A percentile compares a stretch with the other conserved stretches of the same genome.
phyloP scores from a whole-genome alignment of 208 protist species.

The Naegleria lovaniensis region DNA sequence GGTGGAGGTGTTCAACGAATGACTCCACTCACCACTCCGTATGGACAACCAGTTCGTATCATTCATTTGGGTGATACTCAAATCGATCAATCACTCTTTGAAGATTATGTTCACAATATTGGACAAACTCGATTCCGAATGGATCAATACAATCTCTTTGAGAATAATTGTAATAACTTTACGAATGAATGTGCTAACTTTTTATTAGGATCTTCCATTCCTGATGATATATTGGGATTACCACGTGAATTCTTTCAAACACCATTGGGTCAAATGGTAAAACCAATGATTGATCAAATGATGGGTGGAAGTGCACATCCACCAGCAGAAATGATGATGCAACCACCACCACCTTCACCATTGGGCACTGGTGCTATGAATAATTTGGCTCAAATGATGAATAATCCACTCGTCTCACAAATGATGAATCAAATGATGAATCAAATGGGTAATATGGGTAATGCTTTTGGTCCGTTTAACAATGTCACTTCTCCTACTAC shows the following conservation, averaged over 20 bases:
- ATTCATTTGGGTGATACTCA: conserved; percentile 44
- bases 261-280: conserved; percentile 66
- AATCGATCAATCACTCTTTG: conserved; percentile 52
- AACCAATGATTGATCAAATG: conserved; percentile 64
- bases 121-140: conserved; percentile 36
- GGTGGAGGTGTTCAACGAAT: conserved; percentile 73
- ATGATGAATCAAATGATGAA: background rate
- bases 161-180: conserved; percentile 88
- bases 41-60: conserved; percentile 58
- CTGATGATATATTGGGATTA: conserved; percentile 62
- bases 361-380: background rate
- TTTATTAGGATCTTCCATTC: conserved; percentile 57
- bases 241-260: conserved; percentile 62
- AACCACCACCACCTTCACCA: no score
- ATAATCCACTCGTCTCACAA: background rate
- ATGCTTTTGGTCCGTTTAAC: no score
- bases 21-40: conserved; percentile 61
- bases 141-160: conserved; percentile 68
- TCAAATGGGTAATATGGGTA: background rate
- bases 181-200: conserved; percentile 66
- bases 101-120: conserved; percentile 24
- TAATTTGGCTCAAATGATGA: background rate
- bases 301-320: conserved; percentile 29
- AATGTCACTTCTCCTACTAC: background rate
- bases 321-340: no score